Percentiles rank a stretch among this genome's conserved stretches.
Evolutionary conservation across 1,284 basidiomycete species (phyloP).

Genomic region (Malassezia brasiliensis): DNA sequence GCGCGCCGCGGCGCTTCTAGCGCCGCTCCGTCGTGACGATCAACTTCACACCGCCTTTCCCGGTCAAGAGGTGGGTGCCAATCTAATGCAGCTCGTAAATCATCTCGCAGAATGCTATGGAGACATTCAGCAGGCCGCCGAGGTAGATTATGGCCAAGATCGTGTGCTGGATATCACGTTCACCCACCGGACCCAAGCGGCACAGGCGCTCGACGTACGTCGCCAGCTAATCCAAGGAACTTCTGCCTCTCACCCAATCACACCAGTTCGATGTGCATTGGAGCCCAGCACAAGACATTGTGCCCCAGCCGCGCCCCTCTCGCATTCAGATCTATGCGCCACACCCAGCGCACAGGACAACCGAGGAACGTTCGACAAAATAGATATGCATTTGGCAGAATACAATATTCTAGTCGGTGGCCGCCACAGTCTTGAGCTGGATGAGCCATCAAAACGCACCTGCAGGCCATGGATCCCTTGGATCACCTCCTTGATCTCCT

Average conservation of each 20-base stretch:
- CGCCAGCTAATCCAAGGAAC: no score
- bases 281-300: no score
- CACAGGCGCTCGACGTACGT: no score
- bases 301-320: no score
- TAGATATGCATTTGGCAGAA: neutral
- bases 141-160: neutral
- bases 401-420: neutral
- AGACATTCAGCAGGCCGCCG: neutral
- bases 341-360: neutral
- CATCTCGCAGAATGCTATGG: neutral
- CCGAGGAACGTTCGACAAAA: no score
- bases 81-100: neutral
- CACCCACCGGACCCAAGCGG: neutral
- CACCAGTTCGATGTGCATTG: no score
- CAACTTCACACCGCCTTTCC: no score
- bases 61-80: no score
- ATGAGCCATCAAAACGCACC: constrained; percentile 53
- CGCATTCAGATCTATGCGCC: no score
- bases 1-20: no score
- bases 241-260: no score
- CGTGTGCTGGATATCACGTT: constrained; percentile 1
- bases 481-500: constrained; percentile 79
- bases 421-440: constrained; percentile 13
- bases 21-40: no score
- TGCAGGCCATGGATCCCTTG: constrained; percentile 86